These are phyloP conservation scores for Nakazawaea wyomingensis DNA, from an alignment of 805 yeast genomes.

Conservation along the genomic window DNA sequence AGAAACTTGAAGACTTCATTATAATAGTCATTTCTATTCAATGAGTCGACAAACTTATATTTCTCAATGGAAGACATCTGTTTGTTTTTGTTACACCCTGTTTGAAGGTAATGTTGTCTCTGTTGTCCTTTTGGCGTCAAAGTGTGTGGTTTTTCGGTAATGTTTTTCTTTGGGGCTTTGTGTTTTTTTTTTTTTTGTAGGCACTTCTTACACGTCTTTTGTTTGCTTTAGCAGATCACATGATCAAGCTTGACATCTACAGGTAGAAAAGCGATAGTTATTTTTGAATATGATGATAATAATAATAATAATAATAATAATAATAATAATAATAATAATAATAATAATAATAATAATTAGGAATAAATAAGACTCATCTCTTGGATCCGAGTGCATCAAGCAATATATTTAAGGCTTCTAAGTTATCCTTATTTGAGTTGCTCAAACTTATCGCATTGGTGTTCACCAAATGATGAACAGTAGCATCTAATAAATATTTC, in stretches of 20 bases:
- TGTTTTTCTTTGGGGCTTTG: neutral
- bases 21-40: neutral
- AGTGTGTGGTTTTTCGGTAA: too few species aligned
- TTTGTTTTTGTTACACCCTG: too few species aligned
- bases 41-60: neutral
- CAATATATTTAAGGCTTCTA: conserved; percentile 18
- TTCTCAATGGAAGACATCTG: neutral
- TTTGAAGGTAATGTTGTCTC: too few species aligned
- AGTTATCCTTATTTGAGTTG: conserved; percentile 20
- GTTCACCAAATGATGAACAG: conserved; percentile 18
- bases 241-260: neutral
- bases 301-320: too few species aligned
- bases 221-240: neutral
- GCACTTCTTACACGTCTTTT: neutral
- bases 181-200: neutral
- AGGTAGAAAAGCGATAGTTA: neutral
- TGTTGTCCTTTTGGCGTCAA: neutral
- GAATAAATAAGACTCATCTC: neutral
- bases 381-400: conserved; percentile 18
- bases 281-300: too few species aligned
- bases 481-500: conserved; percentile 3
- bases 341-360: neutral
- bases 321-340: neutral
- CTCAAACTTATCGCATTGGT: conserved; percentile 18
- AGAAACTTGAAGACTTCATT: neutral